Conservation (phyloP, 805 yeast genomes). For the Kuraishia hungarica region DNA sequence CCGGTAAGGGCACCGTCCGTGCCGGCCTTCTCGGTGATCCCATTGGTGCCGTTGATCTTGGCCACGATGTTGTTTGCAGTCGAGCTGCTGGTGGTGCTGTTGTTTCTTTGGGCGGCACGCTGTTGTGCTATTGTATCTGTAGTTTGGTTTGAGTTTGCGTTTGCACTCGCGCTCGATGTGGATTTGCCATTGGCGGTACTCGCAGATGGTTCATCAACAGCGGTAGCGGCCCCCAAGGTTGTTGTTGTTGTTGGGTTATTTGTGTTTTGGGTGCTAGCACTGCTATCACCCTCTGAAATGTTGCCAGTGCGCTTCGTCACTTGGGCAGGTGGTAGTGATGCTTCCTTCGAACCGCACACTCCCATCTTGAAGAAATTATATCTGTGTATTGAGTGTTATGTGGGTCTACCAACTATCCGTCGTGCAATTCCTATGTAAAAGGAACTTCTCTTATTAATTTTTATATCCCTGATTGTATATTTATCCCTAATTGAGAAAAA, state of each 20-base stretch:
- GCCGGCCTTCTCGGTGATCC: constrained; percentile 1
- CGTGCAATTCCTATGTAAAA: too few relatives aligned
- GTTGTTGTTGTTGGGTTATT: not conserved
- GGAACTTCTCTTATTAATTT: too few relatives aligned
- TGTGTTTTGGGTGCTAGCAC: not conserved
- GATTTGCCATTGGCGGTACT: not conserved
- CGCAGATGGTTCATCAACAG: not conserved
- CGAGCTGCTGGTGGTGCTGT: constrained; percentile 2
- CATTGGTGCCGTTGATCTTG: constrained; percentile 1
- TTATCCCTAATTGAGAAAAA: too few relatives aligned
- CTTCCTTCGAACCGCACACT: constrained; percentile 17
- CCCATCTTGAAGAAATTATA: constrained; percentile 13
- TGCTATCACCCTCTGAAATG: not conserved
- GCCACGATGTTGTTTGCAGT: not conserved
- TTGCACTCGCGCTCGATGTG: too few relatives aligned
- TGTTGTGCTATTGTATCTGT: not conserved
- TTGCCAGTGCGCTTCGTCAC: not conserved
- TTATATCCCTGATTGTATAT: too few relatives aligned
- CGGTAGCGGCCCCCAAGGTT: not conserved
- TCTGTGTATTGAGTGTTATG: not conserved
- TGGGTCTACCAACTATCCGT: not conserved
- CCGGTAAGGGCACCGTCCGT: not conserved
- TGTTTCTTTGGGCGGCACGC: not conserved
- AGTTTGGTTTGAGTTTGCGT: not conserved
- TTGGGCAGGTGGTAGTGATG: not conserved